phyloP scores from a whole-genome alignment of 2,329 filamentous ascomycete species.

The Colletotrichum kahawae region DNA sequence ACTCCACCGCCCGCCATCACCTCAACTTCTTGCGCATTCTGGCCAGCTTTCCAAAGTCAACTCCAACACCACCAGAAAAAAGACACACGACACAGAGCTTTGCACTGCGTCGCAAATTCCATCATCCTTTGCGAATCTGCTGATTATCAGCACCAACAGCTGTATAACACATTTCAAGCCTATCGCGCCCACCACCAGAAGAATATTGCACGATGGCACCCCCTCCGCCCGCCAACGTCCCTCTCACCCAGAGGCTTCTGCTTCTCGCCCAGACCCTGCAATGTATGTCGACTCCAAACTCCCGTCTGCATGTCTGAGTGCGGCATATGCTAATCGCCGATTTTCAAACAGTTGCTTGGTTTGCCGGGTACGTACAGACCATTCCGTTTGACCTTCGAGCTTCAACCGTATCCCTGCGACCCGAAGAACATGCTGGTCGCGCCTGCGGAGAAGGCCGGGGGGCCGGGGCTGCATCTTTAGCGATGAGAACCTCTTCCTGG shows the following conservation, averaged over 20 bases:
- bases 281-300: slow-evolving; percentile 63
- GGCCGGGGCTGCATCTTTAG: not conserved
- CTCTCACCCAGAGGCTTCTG: slow-evolving; percentile 76
- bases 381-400: slow-evolving; percentile 1
- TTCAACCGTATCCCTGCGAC: slow-evolving; percentile 14
- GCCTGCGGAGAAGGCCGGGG: not conserved
- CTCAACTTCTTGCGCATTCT: slow-evolving; percentile 21
- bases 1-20: slow-evolving; percentile 11
- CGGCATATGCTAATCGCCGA: slow-evolving; percentile 38
- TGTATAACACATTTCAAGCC: not conserved
- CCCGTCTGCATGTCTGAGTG: slow-evolving; percentile 20
- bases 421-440: not conserved
- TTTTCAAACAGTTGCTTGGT: slow-evolving; percentile 70
- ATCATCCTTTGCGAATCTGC: not conserved
- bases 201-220: slow-evolving; percentile 49
- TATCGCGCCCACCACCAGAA: not conserved
- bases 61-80: slow-evolving; percentile 5
- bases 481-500: not conserved
- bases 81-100: slow-evolving; percentile 3
- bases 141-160: not conserved
- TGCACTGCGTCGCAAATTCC: not conserved
- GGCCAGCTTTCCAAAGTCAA: slow-evolving; percentile 16
- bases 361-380: slow-evolving; percentile 70
- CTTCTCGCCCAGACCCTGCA: slow-evolving; percentile 88
- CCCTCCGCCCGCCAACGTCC: slow-evolving; percentile 71